Evolutionary conservation across 345 rosid genomes (phyloP).

Genomic region (Nephelium lappaceum): DNA sequence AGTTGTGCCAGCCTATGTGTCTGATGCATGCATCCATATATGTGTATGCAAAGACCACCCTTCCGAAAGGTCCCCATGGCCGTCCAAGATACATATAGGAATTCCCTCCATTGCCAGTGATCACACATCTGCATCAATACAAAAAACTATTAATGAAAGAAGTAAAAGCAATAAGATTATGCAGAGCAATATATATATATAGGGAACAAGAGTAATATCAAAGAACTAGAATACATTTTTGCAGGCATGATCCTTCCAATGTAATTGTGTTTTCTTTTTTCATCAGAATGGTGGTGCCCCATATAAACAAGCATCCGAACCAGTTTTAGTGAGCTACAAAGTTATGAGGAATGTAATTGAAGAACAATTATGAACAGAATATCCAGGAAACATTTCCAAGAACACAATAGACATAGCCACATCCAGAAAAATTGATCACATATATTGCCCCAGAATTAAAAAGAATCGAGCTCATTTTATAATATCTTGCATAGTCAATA

Average conservation of each 20-base stretch:
- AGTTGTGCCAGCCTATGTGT: constrained; percentile 82
- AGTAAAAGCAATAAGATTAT: not conserved
- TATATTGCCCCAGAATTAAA: not conserved
- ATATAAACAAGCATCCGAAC: not conserved
- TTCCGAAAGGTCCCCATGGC: constrained; percentile 97
- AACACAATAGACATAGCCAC: not conserved
- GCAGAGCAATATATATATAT: not conserved
- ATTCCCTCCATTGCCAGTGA: constrained; percentile 77
- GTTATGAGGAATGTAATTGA: not conserved
- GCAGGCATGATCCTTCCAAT: not conserved
- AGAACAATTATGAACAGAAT: not conserved
- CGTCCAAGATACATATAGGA: constrained; percentile 76
- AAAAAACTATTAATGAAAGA: not conserved
- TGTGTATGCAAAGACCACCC: constrained; percentile 82
- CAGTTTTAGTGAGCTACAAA: not conserved
- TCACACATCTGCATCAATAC: constrained; percentile 69
- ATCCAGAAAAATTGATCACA: too few species aligned
- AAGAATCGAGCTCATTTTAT: not conserved
- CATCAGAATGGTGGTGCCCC: not conserved
- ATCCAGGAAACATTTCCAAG: not conserved
- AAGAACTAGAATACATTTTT: not conserved
- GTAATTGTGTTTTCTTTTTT: not conserved
- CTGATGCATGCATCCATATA: constrained; percentile 79
- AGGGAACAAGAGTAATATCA: not conserved
- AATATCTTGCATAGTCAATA: not conserved